Base-by-base conservation (phyloP, 352 stramenopile species). In the Globisporangium yorkense region DNA sequence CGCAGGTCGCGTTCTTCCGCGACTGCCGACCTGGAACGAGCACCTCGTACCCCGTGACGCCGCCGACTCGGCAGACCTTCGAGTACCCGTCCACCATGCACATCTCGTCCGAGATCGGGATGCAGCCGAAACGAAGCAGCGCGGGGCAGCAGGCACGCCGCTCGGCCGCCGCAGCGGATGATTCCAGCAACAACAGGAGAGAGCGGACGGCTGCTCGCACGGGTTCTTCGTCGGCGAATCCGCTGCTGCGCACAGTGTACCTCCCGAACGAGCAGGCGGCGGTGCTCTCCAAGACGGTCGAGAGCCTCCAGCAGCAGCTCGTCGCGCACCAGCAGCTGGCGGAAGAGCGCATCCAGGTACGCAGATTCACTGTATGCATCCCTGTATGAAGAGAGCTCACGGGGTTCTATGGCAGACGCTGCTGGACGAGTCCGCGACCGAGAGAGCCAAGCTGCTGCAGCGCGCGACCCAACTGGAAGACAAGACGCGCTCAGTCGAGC, bases 241-340 rank as follows among this genome's bases (percentile, higher is more conserved):
- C 80, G 35, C 74, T 92, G 40, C 59, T 94, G 20, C 75, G 82
- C 3, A 94, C 82, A 18, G 72, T 92, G 18, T 94, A 92, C 54
- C 74, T 92, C 67, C 83, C 82, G 3, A 88, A 82, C 57, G 80
- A 88, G 8, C 77, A 90, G 54, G 71, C 75, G 2, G 74, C 78
- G 12, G 61, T 52, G 33, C 65, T 94, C 20, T 59, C 67, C 6
- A 68, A 71, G 59, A 80, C 73, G 0, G 73, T 89, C 41, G 61
- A 87, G 24, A 75, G 67, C 21, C 67, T 95, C 8, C 69, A 87
- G 47, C 63, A 82, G 15, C 77, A 94, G 54, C 76, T 93, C 3
- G 59, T 71, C 0, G 57, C 68, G 8, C 74, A 88, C 50, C 70
- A 87, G 47, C 59, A 77, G 55, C 65, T 92, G 31, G 60, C 72